These are phyloP conservation scores for Pythium biforme DNA, from an alignment of 352 stramenopile genomes.

Conservation along the genomic window DNA sequence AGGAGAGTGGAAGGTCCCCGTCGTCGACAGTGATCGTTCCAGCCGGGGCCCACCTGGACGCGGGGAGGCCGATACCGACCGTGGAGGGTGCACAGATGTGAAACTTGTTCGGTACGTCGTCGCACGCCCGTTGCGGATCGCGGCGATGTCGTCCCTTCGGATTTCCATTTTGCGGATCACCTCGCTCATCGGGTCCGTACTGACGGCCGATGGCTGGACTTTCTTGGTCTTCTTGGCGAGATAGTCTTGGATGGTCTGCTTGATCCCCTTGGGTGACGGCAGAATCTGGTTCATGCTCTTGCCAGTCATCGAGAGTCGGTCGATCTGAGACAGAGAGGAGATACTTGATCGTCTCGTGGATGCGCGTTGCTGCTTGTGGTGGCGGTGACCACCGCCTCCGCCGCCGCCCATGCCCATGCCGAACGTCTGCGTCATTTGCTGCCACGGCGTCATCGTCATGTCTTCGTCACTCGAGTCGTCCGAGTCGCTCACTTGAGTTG, in stretches of 20 bases:
- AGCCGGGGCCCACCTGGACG: constrained; percentile 7
- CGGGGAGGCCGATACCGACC: not conserved
- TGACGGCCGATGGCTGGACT: constrained; percentile 44
- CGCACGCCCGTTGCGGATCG: not conserved
- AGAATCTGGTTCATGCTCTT: constrained; percentile 52
- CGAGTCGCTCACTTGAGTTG: constrained; percentile 81
- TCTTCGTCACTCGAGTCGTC: constrained; percentile 75
- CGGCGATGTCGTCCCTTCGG: constrained; percentile 19
- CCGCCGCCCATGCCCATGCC: constrained; percentile 63
- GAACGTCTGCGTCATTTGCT: constrained; percentile 85
- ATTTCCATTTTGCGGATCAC: constrained; percentile 30
- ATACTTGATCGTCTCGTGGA: constrained; percentile 55
- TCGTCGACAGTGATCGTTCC: constrained; percentile 20
- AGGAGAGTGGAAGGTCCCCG: constrained; percentile 14
- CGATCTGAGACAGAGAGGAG: constrained; percentile 62
- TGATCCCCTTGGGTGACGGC: constrained; percentile 52
- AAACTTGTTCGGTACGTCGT: constrained; percentile 9
- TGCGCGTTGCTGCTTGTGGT: constrained; percentile 22
- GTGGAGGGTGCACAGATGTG: not conserved
- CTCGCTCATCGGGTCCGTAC: constrained; percentile 24
- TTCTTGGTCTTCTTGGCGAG: constrained; percentile 67
- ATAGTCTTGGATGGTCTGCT: constrained; percentile 63
- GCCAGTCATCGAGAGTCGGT: constrained; percentile 52
- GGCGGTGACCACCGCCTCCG: constrained; percentile 30
- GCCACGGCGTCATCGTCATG: constrained; percentile 78